Conservation (phyloP, 75 land plant species). For the Adiantum capillusveneris region DNA sequence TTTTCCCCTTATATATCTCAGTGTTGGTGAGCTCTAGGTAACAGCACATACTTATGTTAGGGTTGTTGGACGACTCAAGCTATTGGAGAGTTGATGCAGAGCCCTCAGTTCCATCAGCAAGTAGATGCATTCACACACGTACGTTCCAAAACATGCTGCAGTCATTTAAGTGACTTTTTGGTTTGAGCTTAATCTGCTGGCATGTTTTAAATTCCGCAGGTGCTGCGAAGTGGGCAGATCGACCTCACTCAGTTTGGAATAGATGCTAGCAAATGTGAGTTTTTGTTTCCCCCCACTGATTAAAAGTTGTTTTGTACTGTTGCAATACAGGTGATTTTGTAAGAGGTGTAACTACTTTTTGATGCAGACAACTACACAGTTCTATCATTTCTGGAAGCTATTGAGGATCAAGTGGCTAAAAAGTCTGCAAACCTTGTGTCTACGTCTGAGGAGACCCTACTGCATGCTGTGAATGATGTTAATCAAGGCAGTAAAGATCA, state of each 20-base stretch:
- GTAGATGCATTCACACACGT: conserved; percentile 93
- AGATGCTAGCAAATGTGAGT: conserved; percentile 91
- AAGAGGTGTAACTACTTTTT: conserved; percentile 3
- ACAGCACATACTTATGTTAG: too few species aligned
- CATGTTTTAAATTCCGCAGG: conserved; percentile 30
- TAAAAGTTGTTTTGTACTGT: too few species aligned
- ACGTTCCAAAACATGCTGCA: not conserved
- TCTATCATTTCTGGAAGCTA: conserved; percentile 86
- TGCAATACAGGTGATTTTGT: not conserved
- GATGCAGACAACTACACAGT: conserved; percentile 88
- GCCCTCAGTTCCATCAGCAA: conserved; percentile 95
- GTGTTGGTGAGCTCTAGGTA: too few species aligned
- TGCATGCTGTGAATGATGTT: too few species aligned
- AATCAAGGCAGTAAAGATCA: not conserved
- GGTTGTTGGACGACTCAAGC: conserved; percentile 69
- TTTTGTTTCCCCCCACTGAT: too few species aligned
- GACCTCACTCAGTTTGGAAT: conserved; percentile 94
- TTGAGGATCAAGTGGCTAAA: conserved; percentile 75
- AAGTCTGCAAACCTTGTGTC: not conserved
- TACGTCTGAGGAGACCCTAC: not conserved
- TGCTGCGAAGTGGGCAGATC: conserved; percentile 79
- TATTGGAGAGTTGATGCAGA: conserved; percentile 79
- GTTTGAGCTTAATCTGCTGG: too few species aligned
- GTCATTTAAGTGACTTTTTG: too few species aligned
- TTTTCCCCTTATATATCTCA: too few species aligned